These are phyloP conservation scores for Vinca minor DNA, from an alignment of 257 asterid species.

Conservation along the genomic window DNA sequence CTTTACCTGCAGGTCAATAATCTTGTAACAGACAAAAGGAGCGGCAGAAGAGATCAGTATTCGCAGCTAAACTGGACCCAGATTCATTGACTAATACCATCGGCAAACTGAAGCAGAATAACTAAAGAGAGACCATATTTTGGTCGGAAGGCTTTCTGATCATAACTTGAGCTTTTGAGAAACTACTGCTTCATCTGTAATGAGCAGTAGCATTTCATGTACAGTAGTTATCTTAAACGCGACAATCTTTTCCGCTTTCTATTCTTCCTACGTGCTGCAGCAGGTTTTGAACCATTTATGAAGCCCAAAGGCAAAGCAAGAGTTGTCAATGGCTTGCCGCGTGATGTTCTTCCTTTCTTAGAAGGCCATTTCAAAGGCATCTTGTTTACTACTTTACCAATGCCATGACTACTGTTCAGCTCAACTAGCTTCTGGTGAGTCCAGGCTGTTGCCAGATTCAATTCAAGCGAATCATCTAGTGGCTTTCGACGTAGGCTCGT, in stretches of 20 bases:
- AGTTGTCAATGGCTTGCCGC: conserved; percentile 26
- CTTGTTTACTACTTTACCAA: conserved; percentile 45
- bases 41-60: not conserved
- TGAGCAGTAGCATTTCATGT: not conserved
- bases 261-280: conserved; percentile 31
- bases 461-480: conserved; percentile 61
- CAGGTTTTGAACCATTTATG: conserved; percentile 24
- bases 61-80: not conserved
- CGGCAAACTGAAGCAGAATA: not conserved
- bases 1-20: not conserved
- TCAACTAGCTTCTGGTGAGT: conserved; percentile 63
- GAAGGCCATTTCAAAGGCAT: conserved; percentile 77
- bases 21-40: not conserved
- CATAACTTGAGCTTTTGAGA: not conserved
- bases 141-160: not conserved
- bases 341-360: conserved; percentile 49
- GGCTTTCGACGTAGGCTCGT: conserved; percentile 54
- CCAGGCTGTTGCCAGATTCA: conserved; percentile 87
- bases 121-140: not conserved
- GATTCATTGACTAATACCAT: not conserved
- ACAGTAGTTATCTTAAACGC: conserved; percentile 37
- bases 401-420: conserved; percentile 38
- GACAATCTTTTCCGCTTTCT: conserved; percentile 67
- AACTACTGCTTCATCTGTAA: not conserved
- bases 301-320: conserved; percentile 28